Percentiles rank a stretch among this genome's conserved stretches.
phyloP scores from a whole-genome alignment of 1,139 yeast species.

The Suzukiozyma palmioleophila region DNA sequence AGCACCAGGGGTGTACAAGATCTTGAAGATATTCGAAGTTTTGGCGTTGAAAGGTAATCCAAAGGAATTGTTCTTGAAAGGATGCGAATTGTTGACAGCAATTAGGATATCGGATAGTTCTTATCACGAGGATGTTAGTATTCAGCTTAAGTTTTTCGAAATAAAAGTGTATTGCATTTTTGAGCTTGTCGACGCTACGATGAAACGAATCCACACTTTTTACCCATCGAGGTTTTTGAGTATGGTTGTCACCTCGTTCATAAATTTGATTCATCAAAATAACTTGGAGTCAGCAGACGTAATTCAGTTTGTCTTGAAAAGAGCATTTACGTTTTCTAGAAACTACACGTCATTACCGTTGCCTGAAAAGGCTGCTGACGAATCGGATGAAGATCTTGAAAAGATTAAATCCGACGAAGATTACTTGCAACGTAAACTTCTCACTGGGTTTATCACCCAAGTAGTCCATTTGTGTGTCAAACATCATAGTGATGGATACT shows the following conservation, averaged over 20 bases:
- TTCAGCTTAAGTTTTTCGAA: conserved; percentile 38
- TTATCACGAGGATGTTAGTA: conserved; percentile 9
- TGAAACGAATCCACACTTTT: conserved; percentile 53
- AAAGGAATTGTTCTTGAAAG: conserved; percentile 68
- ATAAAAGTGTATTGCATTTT: conserved; percentile 59
- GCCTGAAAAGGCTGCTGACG: conserved; percentile 28
- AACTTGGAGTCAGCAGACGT: conserved; percentile 18
- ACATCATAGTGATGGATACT: conserved; percentile 16
- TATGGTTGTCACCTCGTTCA: conserved; percentile 54
- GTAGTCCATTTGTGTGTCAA: conserved; percentile 38
- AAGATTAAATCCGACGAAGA: conserved; percentile 49
- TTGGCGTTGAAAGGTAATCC: conserved; percentile 69
- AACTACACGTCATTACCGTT: conserved; percentile 53
- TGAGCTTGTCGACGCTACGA: conserved; percentile 54
- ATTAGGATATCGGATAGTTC: conserved; percentile 16
- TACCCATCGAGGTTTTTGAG: conserved; percentile 77
- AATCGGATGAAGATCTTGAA: conserved; percentile 33
- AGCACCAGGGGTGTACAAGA: conserved; percentile 31
- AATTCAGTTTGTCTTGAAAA: conserved; percentile 45
- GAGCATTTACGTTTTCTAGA: conserved; percentile 62
- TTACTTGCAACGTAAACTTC: conserved; percentile 43
- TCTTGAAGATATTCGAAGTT: conserved; percentile 51
- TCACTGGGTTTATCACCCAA: conserved; percentile 41
- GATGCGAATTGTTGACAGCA: conserved; percentile 55
- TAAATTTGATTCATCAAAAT: conserved; percentile 40